Base-by-base conservation (phyloP, 2,329 filamentous ascomycete species). In the Cryphonectria parasitica region DNA sequence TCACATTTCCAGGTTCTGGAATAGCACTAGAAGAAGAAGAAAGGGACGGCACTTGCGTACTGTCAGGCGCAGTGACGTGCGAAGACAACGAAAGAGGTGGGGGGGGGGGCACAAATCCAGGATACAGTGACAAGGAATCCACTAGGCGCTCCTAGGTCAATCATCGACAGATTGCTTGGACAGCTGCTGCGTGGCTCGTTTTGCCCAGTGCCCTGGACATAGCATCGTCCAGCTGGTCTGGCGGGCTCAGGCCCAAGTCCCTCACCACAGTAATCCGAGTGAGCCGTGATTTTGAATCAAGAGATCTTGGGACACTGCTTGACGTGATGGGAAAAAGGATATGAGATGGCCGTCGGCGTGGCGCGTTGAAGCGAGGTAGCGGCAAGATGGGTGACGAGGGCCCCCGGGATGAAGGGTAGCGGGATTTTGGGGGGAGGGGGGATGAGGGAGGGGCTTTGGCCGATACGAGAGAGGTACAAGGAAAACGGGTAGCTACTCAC, bases 401-500 rank as follows among this genome's bases (percentile, higher is more conserved):
- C 60, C 31, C 28, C 39, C 39, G 25, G 43, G 45, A 63, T 7
- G 10, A 28, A 39, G 45, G 31, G 49, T 49, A 49, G 45, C 45
- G 45, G 45, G 45, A 49, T n/a, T 49, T n/a, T 8, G 45, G 45
- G 45, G 45, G 7, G 22, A n/a, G 17, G 36, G 58, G 58, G 39
- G 60, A 45, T 2, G 61, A n/a, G 45, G 62, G 58, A 56, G 69
- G 63, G 71, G 52, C 28, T 52, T 22, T 62, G 70, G 73, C 73
- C 75, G 72, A 77, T 75, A 74, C 75, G 75, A 70, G 73, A 71
- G 61, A 74, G 75, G 75, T 77, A 79, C 75, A 78, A 74, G 73
- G 71, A 73, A 74, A 73, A 74, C 73, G 74, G 79, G 71, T 78
- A 80, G 78, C 78, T 83, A 88, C 87, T 88, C 83, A 88, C 86